A percentile compares a stretch with the other conserved stretches of the same genome.
These are phyloP conservation scores for Pythium folliculosum DNA, from an alignment of 352 stramenopile genomes.

Conservation along the genomic window DNA sequence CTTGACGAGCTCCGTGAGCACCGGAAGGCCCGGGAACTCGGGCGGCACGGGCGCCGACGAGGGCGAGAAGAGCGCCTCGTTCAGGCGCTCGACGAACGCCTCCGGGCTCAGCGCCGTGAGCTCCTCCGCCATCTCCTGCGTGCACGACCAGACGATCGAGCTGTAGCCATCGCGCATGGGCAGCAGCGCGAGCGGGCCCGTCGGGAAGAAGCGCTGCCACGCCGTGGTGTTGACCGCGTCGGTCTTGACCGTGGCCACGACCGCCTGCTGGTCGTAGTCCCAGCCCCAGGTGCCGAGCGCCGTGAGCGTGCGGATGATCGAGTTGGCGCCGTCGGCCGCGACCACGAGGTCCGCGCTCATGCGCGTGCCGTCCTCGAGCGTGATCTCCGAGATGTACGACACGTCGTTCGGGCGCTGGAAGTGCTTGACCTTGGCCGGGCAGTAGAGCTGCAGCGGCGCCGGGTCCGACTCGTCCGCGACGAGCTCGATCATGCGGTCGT, in stretches of 20 bases:
- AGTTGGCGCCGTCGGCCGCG: constrained; percentile 88
- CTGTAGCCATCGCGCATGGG: constrained; percentile 90
- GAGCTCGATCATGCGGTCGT: constrained; percentile 85
- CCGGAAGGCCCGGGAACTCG: constrained; percentile 73
- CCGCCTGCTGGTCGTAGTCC: constrained; percentile 91
- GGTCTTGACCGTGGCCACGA: constrained; percentile 91
- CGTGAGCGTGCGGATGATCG: constrained; percentile 83
- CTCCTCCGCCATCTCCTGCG: constrained; percentile 76
- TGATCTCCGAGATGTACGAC: constrained; percentile 57
- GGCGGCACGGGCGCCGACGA: constrained; percentile 48
- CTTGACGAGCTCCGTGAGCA: constrained; percentile 79
- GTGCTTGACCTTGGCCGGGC: constrained; percentile 80
- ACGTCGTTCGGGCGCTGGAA: constrained; percentile 60
- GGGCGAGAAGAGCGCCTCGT: constrained; percentile 71
- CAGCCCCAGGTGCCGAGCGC: constrained; percentile 89
- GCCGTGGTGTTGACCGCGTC: constrained; percentile 79
- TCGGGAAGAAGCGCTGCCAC: constrained; percentile 92
- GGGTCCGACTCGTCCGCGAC: constrained; percentile 38
- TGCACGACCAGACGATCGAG: constrained; percentile 91
- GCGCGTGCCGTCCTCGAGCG: constrained; percentile 69
- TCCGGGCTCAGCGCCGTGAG: constrained; percentile 70
- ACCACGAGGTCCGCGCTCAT: constrained; percentile 82
- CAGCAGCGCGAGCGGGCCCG: constrained; percentile 85
- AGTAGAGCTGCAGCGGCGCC: constrained; percentile 73
- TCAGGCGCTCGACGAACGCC: constrained; percentile 81